Base-by-base conservation (phyloP, 176 grass and related monocot genomes). In the Aegilops longissima region DNA sequence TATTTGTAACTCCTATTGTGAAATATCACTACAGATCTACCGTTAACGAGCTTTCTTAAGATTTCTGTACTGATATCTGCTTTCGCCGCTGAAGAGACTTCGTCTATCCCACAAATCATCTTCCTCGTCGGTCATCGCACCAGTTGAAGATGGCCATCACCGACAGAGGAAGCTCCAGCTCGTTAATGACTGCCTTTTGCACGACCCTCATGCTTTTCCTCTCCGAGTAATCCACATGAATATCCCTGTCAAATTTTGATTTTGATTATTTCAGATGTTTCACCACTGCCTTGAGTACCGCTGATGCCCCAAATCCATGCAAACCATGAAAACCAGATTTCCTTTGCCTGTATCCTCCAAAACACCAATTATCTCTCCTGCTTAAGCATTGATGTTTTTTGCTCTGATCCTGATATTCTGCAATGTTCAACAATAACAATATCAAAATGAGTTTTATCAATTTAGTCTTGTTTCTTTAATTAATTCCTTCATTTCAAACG, bases 21-120 rank as follows among this genome's bases (percentile, higher is more conserved):
- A 8, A 82, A 8, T 12, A 82, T 5, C 29, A 82, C 44, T 2
- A 81, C 27, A 12, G 52, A 23, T 82, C 1, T 34, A 3, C 2
- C 11, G 2, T 1, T n/a, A 5, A 0, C 0, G 8, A 13, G 11
- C 0, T 3, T 9, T 20, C 18, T 1, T 3, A 2, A 33, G 24
- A 81, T 66, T 9, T 2, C 5, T 3, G 0, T 0, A 2, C 3
- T 2, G 79, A 68, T 29, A 3, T 52, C 6, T 34, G 3, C 23
- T 35, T 69, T 35, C 5, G 5, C 5, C 0, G 0, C 64, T 14
- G 64, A 13, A 9, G 80, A 12, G 3, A 3, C 27, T 7, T n/a
- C 4, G 0, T 69, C 79, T 1, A 69, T 17, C 5, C 27, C 35
- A 0, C 18, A 21, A 8, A 13, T 81, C 79, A 44, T 66, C 62